phyloP scores from a whole-genome alignment of 331 rosid species.

The Stylosanthes scabra region DNA sequence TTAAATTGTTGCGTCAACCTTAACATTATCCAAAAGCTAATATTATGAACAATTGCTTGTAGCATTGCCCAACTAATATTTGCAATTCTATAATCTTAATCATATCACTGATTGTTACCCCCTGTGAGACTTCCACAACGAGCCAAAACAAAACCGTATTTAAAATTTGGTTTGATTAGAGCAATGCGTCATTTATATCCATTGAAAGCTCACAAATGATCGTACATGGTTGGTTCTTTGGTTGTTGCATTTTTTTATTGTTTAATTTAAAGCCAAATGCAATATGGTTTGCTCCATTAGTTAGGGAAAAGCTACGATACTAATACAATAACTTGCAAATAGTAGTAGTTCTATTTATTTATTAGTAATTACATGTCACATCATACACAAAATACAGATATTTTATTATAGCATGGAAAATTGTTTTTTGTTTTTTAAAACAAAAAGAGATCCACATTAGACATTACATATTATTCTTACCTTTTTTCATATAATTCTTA shows the following conservation, averaged over 20 bases:
- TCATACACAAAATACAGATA: too few species aligned
- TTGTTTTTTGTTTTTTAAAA: too few species aligned
- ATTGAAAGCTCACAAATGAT: not conserved
- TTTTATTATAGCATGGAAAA: too few species aligned
- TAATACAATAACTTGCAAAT: not conserved
- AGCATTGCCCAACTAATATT: not conserved
- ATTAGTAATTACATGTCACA: too few species aligned
- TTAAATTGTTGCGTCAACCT: not conserved
- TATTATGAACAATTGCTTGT: not conserved
- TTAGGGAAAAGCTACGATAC: not conserved
- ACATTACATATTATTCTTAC: too few species aligned
- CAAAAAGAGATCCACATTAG: too few species aligned
- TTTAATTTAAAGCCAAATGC: not conserved
- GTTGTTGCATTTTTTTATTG: not conserved
- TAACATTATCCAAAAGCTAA: not conserved
- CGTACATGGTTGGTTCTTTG: not conserved
- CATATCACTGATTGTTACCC: not conserved
- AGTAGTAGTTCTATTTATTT: not conserved
- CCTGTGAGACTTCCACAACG: slow-evolving; percentile 13
- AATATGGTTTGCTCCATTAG: not conserved
- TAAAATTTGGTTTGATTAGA: not conserved
- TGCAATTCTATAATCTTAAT: not conserved
- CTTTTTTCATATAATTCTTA: too few species aligned
- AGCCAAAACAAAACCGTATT: not conserved
- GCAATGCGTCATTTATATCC: not conserved